A percentile compares a stretch with the other conserved stretches of the same genome.
phyloP scores from a whole-genome alignment of 345 rosid genomes.

The Erucastrum elatum region DNA sequence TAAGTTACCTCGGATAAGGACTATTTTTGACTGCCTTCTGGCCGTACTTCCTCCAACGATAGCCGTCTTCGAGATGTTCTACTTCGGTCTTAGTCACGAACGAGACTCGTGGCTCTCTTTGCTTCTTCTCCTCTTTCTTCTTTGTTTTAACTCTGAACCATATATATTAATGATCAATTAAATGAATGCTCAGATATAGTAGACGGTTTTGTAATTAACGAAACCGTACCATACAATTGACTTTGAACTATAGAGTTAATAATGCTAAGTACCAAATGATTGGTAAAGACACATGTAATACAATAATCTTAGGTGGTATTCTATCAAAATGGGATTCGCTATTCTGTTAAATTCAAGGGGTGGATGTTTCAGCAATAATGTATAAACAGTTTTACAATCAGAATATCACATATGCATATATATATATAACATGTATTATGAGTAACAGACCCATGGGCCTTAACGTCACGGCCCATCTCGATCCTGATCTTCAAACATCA shows the following conservation, averaged over 20 bases:
- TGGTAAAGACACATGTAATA: conserved; percentile 9
- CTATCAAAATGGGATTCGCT: not conserved
- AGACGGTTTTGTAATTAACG: conserved; percentile 12
- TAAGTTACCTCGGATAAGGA: conserved; percentile 64
- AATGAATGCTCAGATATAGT: not conserved
- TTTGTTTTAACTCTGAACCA: conserved; percentile 48
- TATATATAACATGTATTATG: not conserved
- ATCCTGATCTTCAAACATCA: no score
- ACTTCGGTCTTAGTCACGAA: conserved; percentile 82
- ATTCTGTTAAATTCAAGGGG: conserved; percentile 3
- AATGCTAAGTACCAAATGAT: conserved; percentile 14
- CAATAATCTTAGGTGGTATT: not conserved
- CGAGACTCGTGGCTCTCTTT: conserved; percentile 67
- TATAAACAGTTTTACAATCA: not conserved
- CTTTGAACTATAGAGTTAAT: conserved; percentile 14
- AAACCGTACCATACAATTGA: conserved; percentile 24
- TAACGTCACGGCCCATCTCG: no score
- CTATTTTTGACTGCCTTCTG: conserved; percentile 84
- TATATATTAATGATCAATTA: conserved; percentile 5
- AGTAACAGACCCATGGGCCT: no score
- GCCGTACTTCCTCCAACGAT: conserved; percentile 87
- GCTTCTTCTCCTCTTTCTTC: conserved; percentile 59
- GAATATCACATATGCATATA: not conserved
- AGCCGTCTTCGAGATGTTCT: conserved; percentile 85
- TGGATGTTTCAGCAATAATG: not conserved